Percentiles rank a stretch among this genome's conserved stretches.
Evolutionary conservation across 140 eudicot genomes (phyloP).

Genomic region (Cichorium intybus): DNA sequence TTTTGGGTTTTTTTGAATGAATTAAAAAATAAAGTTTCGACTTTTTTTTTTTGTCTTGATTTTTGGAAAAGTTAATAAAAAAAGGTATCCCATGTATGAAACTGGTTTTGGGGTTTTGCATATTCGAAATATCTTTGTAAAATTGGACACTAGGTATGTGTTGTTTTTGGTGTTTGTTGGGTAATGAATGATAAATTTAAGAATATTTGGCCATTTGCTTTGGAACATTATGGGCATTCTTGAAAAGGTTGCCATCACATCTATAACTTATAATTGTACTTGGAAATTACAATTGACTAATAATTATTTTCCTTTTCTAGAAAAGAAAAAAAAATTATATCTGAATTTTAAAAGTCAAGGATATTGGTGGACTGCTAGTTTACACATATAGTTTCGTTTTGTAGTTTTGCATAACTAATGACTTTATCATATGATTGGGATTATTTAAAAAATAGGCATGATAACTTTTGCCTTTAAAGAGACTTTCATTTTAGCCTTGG

Average conservation of each 20-base stretch:
- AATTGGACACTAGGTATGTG: slow-evolving; percentile 17
- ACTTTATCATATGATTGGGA: neutral
- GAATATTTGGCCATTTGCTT: slow-evolving; percentile 34
- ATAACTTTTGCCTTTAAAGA: neutral
- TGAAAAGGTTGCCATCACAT: slow-evolving; percentile 51
- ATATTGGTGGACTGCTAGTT: slow-evolving; percentile 16
- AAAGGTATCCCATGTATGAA: slow-evolving; percentile 17
- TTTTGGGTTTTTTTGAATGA: neutral
- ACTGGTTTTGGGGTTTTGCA: slow-evolving; percentile 26
- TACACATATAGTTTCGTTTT: slow-evolving; percentile 15
- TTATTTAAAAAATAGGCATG: neutral
- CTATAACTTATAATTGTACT: slow-evolving; percentile 31
- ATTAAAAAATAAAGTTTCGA: too few relatives aligned
- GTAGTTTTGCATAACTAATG: slow-evolving; percentile 4
- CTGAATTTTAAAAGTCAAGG: slow-evolving; percentile 10
- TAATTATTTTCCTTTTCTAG: slow-evolving; percentile 20
- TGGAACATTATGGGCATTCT: slow-evolving; percentile 39
- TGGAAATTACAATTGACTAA: slow-evolving; percentile 32
- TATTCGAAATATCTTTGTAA: slow-evolving; percentile 13
- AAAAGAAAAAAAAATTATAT: slow-evolving; percentile 11
- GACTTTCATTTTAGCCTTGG: neutral
- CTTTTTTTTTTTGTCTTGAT: neutral
- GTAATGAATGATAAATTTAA: slow-evolving; percentile 41
- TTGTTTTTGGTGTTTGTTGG: slow-evolving; percentile 40
- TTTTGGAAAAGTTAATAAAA: neutral